These are phyloP conservation scores for Phytophthora constricta DNA, from an alignment of 352 stramenopile genomes.

Conservation along the genomic window DNA sequence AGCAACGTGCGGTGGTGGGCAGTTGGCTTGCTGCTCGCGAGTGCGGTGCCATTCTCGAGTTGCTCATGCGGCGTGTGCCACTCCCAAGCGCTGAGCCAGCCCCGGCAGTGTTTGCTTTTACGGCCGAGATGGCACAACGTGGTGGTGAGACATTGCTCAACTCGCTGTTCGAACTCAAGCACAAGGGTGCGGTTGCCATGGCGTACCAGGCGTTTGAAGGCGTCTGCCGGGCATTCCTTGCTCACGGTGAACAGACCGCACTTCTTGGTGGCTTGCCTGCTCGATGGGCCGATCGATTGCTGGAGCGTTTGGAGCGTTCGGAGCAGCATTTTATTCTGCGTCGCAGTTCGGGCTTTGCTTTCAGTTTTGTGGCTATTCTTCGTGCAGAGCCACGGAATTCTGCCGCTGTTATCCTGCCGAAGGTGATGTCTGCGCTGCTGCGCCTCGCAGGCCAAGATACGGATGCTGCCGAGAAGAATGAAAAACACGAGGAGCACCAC, in stretches of 20 bases:
- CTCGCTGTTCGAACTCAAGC: conserved; percentile 88
- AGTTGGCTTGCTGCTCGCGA: conserved; percentile 89
- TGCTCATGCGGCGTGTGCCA: conserved; percentile 73
- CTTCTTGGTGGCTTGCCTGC: conserved; percentile 60
- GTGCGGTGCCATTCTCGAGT: conserved; percentile 77
- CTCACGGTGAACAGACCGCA: conserved; percentile 60
- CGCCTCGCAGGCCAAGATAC: conserved; percentile 69
- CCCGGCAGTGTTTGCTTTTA: conserved; percentile 38
- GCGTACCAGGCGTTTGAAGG: conserved; percentile 87
- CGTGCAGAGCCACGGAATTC: conserved; percentile 86
- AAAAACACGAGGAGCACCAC: conserved; percentile 53
- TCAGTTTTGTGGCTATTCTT: conserved; percentile 89
- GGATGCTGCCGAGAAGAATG: conserved; percentile 44
- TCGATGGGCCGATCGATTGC: conserved; percentile 78
- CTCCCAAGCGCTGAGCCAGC: conserved; percentile 37
- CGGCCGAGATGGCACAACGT: conserved; percentile 56
- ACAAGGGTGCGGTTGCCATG: conserved; percentile 88
- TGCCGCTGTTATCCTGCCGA: conserved; percentile 74
- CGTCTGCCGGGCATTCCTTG: conserved; percentile 82
- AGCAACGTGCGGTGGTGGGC: conserved; percentile 83
- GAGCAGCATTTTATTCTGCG: conserved; percentile 90
- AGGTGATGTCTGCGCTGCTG: conserved; percentile 76
- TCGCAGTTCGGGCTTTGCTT: conserved; percentile 88
- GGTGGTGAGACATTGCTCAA: conserved; percentile 80
- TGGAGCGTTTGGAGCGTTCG: conserved; percentile 75